Percentiles rank a stretch among this genome's conserved stretches.
Conservation (phyloP, 2,329 filamentous ascomycete genomes). For the Fusarium equiseti region DNA sequence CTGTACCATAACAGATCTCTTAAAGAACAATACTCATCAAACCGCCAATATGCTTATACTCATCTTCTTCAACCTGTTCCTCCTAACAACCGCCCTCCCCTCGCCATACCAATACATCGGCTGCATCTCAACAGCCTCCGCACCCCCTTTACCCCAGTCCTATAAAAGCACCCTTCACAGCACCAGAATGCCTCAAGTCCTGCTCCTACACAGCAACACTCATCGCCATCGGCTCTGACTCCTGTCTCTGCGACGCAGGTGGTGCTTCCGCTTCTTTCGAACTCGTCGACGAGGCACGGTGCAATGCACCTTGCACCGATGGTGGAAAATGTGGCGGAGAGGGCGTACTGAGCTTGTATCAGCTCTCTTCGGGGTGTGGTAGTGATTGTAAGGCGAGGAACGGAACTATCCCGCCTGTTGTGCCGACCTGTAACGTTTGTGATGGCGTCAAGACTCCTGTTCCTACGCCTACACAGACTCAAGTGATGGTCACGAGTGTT, state of each 20-base stretch:
- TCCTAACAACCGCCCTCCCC: slow-evolving; percentile 29
- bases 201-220: slow-evolving; percentile 29
- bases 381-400: neutral
- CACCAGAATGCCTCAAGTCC: slow-evolving; percentile 21
- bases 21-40: neutral
- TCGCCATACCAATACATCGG: slow-evolving; percentile 46
- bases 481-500: neutral
- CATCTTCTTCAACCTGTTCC: slow-evolving; percentile 42
- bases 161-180: slow-evolving; percentile 32
- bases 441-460: neutral
- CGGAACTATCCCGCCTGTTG: slow-evolving; percentile 10
- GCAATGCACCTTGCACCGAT: slow-evolving; percentile 35
- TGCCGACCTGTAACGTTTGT: slow-evolving; percentile 23
- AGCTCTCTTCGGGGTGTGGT: slow-evolving; percentile 16
- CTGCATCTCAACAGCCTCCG: slow-evolving; percentile 42
- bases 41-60: slow-evolving; percentile 20
- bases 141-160: slow-evolving; percentile 33
- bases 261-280: slow-evolving; percentile 8
- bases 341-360: slow-evolving; percentile 25
- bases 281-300: slow-evolving; percentile 38
- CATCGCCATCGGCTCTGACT: slow-evolving; percentile 41
- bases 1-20: neutral
- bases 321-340: slow-evolving; percentile 47
- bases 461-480: neutral
- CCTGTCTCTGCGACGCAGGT: slow-evolving; percentile 43